A percentile compares a stretch with the other conserved stretches of the same genome.
phyloP scores from a whole-genome alignment of 768 basidiomycete species.

The Tricholoma sp. region DNA sequence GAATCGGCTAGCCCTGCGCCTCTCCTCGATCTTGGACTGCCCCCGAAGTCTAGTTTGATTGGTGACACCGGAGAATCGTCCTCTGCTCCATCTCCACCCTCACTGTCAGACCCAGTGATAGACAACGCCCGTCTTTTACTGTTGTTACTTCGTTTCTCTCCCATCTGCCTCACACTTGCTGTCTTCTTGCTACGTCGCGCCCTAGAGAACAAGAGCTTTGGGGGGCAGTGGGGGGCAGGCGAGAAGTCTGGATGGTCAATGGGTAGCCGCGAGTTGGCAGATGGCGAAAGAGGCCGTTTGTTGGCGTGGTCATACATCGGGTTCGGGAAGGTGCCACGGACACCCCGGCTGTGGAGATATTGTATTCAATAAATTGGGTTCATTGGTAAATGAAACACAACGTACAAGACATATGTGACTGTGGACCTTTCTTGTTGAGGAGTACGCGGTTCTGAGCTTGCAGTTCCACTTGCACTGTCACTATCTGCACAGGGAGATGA shows the following conservation, averaged over 20 bases:
- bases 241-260: conserved; percentile 63
- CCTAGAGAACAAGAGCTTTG: conserved; percentile 51
- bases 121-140: conserved; percentile 12
- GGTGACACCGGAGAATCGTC: conserved; percentile 13
- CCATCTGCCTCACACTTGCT: not conserved
- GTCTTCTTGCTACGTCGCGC: conserved; percentile 12
- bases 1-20: too few species aligned
- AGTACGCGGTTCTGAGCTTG: conserved; percentile 29
- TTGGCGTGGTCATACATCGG: conserved; percentile 48
- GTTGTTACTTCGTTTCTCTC: conserved; percentile 3
- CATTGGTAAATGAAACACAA: conserved; percentile 12
- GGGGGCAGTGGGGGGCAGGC: conserved; percentile 47
- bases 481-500: conserved; percentile 26
- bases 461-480: conserved; percentile 29
- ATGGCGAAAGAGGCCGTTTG: conserved; percentile 37
- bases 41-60: conserved; percentile 22
- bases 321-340: conserved; percentile 56
- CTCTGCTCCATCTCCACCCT: conserved; percentile 10
- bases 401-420: conserved; percentile 72
- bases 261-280: conserved; percentile 49
- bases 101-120: conserved; percentile 17
- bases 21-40: conserved; percentile 5
- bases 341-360: conserved; percentile 53
- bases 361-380: not conserved
- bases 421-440: conserved; percentile 52